phyloP scores from a whole-genome alignment of 257 asterid species.

The Plantago major region DNA sequence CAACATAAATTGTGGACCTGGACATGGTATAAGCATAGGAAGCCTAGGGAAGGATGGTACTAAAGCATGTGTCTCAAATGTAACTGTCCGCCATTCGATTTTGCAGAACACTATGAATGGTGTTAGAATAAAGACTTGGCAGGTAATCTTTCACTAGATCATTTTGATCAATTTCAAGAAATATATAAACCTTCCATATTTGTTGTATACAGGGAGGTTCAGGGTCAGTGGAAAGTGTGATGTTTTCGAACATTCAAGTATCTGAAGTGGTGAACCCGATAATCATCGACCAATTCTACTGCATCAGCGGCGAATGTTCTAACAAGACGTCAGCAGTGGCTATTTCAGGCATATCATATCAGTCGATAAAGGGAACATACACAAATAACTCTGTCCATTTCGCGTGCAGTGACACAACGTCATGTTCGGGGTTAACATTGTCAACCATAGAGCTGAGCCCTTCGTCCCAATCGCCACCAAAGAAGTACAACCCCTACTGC shows the following conservation, averaged over 20 bases:
- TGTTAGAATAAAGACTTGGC: slow-evolving; percentile 55
- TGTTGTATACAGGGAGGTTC: slow-evolving; percentile 37
- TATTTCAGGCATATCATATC: slow-evolving; percentile 30
- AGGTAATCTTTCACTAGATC: slow-evolving; percentile 22
- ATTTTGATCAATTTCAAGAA: neutral
- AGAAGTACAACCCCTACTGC: slow-evolving; percentile 25
- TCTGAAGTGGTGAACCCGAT: slow-evolving; percentile 37
- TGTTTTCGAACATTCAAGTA: slow-evolving; percentile 37
- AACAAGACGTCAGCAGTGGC: slow-evolving; percentile 44
- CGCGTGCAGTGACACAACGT: slow-evolving; percentile 39
- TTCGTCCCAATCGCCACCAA: neutral
- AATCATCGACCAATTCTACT: slow-evolving; percentile 45
- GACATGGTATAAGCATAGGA: slow-evolving; percentile 56
- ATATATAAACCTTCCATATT: neutral
- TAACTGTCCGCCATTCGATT: slow-evolving; percentile 40
- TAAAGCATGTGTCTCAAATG: slow-evolving; percentile 41
- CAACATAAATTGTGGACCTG: slow-evolving; percentile 46
- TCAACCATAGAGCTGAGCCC: slow-evolving; percentile 24
- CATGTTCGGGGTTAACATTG: slow-evolving; percentile 37
- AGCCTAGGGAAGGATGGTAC: slow-evolving; percentile 39
- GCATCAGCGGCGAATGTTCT: slow-evolving; percentile 29
- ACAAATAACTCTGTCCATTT: slow-evolving; percentile 26
- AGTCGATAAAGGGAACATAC: slow-evolving; percentile 44
- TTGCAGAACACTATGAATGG: slow-evolving; percentile 29
- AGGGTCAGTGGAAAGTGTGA: slow-evolving; percentile 34